Evolutionary conservation across 2,329 filamentous ascomycete genomes (phyloP).

Genomic region (Xylogone sp.): DNA sequence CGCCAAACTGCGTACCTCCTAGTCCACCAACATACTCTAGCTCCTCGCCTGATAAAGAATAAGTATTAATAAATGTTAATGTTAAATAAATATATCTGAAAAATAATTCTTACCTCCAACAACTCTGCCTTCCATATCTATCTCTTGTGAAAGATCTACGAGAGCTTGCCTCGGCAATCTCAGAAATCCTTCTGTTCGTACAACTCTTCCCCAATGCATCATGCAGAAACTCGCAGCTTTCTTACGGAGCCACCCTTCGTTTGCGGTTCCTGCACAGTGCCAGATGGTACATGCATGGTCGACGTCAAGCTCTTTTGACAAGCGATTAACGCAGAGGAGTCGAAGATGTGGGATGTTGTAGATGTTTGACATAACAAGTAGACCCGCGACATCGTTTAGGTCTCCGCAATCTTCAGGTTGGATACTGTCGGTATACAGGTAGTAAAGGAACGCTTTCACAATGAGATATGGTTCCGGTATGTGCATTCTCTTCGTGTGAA

Average conservation of each 20-base stretch:
- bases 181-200: conserved; percentile 83
- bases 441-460: conserved; percentile 91
- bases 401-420: conserved; percentile 53
- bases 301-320: conserved; percentile 87
- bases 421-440: conserved; percentile 95
- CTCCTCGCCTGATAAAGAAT: conserved; percentile 27
- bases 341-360: conserved; percentile 95
- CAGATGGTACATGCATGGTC: conserved; percentile 94
- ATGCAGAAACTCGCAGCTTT: conserved; percentile 86
- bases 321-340: conserved; percentile 83
- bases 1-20: conserved; percentile 44
- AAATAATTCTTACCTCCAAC: conserved; percentile 74
- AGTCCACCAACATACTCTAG: conserved; percentile 42
- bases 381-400: conserved; percentile 82
- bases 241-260: conserved; percentile 89
- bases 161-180: conserved; percentile 74
- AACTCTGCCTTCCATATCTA: conserved; percentile 88
- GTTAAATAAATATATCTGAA: conserved; percentile 5
- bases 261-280: conserved; percentile 87
- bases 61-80: conserved; percentile 13
- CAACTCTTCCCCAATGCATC: conserved; percentile 90
- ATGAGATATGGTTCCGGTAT: conserved; percentile 95
- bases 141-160: conserved; percentile 88
- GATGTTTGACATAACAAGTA: conserved; percentile 96
- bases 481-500: conserved; percentile 95